These are phyloP conservation scores for Phytophthora agathidicida DNA, from an alignment of 352 stramenopile species.

Conservation along the genomic window DNA sequence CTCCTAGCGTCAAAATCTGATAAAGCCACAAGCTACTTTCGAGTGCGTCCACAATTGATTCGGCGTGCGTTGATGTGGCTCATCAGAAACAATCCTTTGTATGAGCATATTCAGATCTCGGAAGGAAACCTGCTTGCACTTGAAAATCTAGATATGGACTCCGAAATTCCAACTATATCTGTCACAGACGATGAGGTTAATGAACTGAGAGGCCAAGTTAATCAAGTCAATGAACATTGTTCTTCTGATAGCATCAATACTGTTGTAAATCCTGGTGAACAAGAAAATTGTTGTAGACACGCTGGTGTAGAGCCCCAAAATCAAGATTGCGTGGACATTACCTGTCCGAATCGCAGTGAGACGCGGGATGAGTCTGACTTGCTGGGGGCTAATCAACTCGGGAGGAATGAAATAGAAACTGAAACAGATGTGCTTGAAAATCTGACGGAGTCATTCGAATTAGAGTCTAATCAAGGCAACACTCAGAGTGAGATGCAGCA, in stretches of 20 bases:
- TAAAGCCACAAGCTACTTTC: conserved; percentile 3
- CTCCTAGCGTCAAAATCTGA: not conserved
- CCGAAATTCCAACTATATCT: conserved; percentile 1
- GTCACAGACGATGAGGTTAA: conserved; percentile 6
- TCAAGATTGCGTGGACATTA: too few relatives aligned
- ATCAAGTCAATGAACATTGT: not conserved
- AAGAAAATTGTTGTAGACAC: conserved; percentile 3
- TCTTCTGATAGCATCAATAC: not conserved
- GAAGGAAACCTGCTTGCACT: conserved; percentile 3
- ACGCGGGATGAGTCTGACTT: not conserved
- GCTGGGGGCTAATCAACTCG: too few relatives aligned
- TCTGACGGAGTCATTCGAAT: conserved; percentile 9
- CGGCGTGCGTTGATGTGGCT: conserved; percentile 9
- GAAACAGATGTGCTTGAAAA: conserved; percentile 5
- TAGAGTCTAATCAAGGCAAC: not conserved
- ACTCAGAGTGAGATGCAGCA: conserved; percentile 4
- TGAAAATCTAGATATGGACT: not conserved
- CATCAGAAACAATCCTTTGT: conserved; percentile 8
- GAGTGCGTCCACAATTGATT: conserved; percentile 1
- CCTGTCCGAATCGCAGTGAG: not conserved
- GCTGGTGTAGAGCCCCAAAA: too few relatives aligned
- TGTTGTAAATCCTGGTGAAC: not conserved
- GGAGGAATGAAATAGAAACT: conserved; percentile 1
- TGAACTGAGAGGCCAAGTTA: conserved; percentile 1
- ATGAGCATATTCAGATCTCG: conserved; percentile 7